phyloP scores from a whole-genome alignment of 768 basidiomycete genomes.

The Trametes meyenii region DNA sequence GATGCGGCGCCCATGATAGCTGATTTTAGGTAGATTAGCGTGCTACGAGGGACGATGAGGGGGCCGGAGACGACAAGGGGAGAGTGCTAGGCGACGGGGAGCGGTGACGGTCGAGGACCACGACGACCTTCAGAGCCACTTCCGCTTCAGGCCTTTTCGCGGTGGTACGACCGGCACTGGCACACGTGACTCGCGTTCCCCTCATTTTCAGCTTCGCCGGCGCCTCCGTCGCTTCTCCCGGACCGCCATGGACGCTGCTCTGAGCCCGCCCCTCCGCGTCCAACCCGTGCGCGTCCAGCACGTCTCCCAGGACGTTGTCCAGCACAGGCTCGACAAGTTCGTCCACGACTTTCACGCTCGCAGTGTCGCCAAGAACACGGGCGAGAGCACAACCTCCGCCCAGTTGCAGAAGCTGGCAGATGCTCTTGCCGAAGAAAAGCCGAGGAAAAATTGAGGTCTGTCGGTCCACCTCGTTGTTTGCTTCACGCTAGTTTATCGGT shows the following conservation, averaged over 20 bases:
- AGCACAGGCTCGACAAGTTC: constrained; percentile 33
- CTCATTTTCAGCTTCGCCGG: not conserved
- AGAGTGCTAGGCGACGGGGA: not conserved
- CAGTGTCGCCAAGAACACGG: constrained; percentile 33
- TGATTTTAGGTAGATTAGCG: constrained; percentile 1
- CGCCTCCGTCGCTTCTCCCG: not conserved
- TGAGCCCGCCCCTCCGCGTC: constrained; percentile 35
- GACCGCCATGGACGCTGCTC: constrained; percentile 32
- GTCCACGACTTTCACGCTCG: constrained; percentile 36
- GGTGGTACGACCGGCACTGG: constrained; percentile 12
- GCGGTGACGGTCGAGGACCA: not conserved
- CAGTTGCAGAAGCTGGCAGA: constrained; percentile 39
- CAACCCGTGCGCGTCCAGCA: constrained; percentile 26
- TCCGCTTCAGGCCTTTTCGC: not conserved
- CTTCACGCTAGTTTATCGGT: no score
- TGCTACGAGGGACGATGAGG: not conserved
- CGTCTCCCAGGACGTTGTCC: constrained; percentile 33
- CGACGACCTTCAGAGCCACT: not conserved
- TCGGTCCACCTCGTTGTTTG: not conserved
- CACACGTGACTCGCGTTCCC: constrained; percentile 8
- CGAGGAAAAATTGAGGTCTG: not conserved
- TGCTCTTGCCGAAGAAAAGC: constrained; percentile 36
- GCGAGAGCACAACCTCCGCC: constrained; percentile 39
- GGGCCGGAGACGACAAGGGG: not conserved
- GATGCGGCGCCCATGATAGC: constrained; percentile 55